These are phyloP conservation scores for Pythium dissotocum DNA, from an alignment of 352 stramenopile species.

Conservation along the genomic window DNA sequence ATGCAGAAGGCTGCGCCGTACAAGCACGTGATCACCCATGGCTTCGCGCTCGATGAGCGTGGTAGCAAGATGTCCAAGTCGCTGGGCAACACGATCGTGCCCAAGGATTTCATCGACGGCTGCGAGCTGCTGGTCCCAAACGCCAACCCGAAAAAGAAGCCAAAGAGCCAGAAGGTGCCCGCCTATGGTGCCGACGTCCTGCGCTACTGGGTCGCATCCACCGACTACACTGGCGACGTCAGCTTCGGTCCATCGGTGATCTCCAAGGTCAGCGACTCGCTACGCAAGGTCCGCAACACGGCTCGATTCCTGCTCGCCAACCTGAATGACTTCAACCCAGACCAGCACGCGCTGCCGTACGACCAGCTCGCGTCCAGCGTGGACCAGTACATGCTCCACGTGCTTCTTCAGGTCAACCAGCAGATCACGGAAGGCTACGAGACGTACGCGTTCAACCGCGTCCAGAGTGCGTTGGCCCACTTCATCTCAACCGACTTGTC, in stretches of 20 bases:
- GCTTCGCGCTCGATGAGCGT: constrained; percentile 98
- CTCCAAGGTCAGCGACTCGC: constrained; percentile 72
- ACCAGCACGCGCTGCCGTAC: constrained; percentile 79
- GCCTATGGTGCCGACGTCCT: constrained; percentile 97
- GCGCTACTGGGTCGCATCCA: constrained; percentile 97
- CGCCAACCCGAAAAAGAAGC: constrained; percentile 56
- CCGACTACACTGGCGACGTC: constrained; percentile 97
- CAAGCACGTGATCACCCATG: constrained; percentile 97
- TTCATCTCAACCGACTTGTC: constrained; percentile 95
- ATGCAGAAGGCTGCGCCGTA: constrained; percentile 89
- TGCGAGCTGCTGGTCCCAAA: constrained; percentile 59
- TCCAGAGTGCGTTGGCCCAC: constrained; percentile 90
- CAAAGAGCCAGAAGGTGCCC: constrained; percentile 66
- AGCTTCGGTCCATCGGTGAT: constrained; percentile 93
- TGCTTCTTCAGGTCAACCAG: constrained; percentile 78
- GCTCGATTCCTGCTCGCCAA: constrained; percentile 97
- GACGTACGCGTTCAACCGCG: constrained; percentile 89
- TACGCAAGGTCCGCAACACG: constrained; percentile 95
- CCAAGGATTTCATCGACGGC: constrained; percentile 95
- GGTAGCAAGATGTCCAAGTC: constrained; percentile 99
- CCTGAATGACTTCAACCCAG: constrained; percentile 92
- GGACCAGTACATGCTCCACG: constrained; percentile 96
- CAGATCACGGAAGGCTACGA: constrained; percentile 88
- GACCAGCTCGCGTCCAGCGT: constrained; percentile 84
- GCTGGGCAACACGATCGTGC: constrained; percentile 96